phyloP scores from a whole-genome alignment of 495 filamentous ascomycete species.

The Talaromyces adpressus region DNA sequence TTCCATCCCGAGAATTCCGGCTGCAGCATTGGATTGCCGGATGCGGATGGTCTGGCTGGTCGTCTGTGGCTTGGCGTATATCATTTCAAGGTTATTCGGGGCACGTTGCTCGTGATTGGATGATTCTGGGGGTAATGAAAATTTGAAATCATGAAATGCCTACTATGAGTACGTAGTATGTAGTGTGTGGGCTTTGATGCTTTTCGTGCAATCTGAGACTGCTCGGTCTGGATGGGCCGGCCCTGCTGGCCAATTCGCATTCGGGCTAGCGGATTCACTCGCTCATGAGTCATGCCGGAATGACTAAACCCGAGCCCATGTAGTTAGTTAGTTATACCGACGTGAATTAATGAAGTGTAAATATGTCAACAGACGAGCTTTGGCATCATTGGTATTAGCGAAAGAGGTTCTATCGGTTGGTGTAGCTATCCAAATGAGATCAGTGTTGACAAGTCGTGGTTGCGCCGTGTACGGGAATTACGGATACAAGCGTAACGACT shows the following conservation, averaged over 20 bases:
- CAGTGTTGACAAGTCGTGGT: neutral
- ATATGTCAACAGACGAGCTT: no score
- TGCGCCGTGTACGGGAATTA: neutral
- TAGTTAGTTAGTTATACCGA: no score
- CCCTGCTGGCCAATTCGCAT: neutral
- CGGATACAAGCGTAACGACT: no score
- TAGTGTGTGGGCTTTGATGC: no score
- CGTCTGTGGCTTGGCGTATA: neutral
- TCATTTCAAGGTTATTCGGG: neutral
- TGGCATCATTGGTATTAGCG: no score
- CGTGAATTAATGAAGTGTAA: no score
- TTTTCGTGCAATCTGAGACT: no score
- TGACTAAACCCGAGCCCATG: neutral
- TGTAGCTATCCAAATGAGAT: no score
- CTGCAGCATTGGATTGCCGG: neutral
- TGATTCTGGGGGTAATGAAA: neutral
- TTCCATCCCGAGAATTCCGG: neutral
- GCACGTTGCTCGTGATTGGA: neutral
- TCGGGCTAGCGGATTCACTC: neutral
- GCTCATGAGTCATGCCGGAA: neutral
- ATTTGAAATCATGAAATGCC: no score
- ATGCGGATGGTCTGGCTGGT: neutral
- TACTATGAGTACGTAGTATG: no score
- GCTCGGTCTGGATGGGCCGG: no score
- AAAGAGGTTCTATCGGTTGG: no score